Evolutionary conservation across 345 rosid species (phyloP).

Genomic region (Populus davidiana): DNA sequence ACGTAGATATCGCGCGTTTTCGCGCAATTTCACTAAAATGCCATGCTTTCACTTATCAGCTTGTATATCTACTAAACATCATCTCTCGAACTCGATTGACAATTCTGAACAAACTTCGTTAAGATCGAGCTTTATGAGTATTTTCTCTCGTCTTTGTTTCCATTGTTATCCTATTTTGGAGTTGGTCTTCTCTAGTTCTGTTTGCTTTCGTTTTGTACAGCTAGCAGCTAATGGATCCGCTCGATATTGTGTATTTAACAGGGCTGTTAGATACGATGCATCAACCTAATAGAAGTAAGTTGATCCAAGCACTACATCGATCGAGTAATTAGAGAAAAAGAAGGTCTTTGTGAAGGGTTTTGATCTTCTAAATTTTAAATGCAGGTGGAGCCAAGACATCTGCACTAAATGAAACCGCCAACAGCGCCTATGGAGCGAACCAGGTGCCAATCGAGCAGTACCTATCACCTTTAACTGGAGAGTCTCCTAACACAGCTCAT

Average conservation of each 20-base stretch:
- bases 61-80: no score
- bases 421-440: background rate
- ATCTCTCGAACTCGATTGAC: no score
- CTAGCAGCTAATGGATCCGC: background rate
- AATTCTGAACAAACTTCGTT: no score
- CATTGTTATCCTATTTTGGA: background rate
- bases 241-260: background rate
- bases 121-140: background rate
- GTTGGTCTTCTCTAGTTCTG: background rate
- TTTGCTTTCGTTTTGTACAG: background rate
- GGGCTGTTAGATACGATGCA: background rate
- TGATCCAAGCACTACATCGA: background rate
- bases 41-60: background rate
- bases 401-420: background rate
- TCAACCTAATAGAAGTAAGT: background rate
- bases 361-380: background rate
- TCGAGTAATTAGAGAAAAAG: no score
- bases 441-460: background rate
- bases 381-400: background rate
- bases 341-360: background rate
- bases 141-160: background rate
- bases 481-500: background rate
- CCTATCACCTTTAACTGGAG: background rate
- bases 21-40: background rate
- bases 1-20: background rate